These are phyloP conservation scores for Clohesyomyces aquaticus DNA, from an alignment of 495 filamentous ascomycete species.

Conservation along the genomic window DNA sequence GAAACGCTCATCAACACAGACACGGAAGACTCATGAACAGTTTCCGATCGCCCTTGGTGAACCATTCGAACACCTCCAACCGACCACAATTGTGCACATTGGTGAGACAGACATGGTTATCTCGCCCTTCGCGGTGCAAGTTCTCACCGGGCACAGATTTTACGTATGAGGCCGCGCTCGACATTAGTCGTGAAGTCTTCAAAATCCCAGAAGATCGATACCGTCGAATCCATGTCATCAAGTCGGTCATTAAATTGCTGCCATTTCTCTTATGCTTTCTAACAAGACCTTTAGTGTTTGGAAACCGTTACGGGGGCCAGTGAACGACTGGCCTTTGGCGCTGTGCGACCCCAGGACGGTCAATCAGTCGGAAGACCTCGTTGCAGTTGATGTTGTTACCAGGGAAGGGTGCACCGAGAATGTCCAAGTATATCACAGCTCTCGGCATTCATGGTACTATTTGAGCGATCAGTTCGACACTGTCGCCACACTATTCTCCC, in stretches of 20 bases:
- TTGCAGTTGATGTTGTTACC: background rate
- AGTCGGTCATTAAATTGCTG: background rate
- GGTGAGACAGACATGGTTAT: too few species aligned
- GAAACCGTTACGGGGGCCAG: background rate
- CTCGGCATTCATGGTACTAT: background rate
- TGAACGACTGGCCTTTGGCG: background rate
- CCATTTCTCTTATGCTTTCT: background rate
- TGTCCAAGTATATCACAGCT: background rate
- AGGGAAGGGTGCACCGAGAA: background rate
- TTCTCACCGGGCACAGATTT: too few species aligned
- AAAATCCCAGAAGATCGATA: background rate
- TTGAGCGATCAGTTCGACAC: background rate
- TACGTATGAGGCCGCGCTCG: background rate
- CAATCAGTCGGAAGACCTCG: background rate
- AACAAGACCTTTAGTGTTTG: background rate
- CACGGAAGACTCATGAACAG: conserved; percentile 13
- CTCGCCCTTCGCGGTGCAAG: too few species aligned
- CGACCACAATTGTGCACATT: conserved; percentile 16
- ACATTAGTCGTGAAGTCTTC: background rate
- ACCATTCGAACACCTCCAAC: conserved; percentile 18
- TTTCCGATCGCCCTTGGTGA: conserved; percentile 24
- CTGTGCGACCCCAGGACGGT: background rate
- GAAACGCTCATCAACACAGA: too few species aligned
- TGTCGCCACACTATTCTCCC: too few species aligned
- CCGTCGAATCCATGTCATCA: background rate